phyloP scores from a whole-genome alignment of 2,329 filamentous ascomycete genomes.

The Orbilia oligospora region DNA sequence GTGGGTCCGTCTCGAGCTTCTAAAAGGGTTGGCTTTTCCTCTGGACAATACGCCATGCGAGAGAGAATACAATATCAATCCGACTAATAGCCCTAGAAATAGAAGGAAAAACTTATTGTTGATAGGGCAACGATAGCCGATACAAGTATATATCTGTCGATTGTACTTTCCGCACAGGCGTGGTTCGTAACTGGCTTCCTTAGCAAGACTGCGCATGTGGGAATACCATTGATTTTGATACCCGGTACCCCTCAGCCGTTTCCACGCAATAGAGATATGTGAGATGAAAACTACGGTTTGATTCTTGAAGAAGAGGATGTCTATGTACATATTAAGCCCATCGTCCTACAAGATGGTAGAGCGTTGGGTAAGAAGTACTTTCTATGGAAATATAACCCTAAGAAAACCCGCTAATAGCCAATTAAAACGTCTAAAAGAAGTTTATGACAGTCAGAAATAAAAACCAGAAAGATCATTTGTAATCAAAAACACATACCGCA shows the following conservation, averaged over 20 bases:
- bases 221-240: too few species aligned
- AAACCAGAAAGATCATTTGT: constrained; percentile 29
- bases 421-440: constrained; percentile 56
- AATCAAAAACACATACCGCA: constrained; percentile 73
- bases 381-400: neutral
- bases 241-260: too few species aligned
- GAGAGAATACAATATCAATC: neutral
- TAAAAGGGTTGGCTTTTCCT: neutral
- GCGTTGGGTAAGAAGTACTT: neutral
- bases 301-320: neutral
- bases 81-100: too few species aligned
- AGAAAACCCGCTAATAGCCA: constrained; percentile 5
- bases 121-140: neutral
- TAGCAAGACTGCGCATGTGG: too few species aligned
- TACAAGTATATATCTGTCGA: neutral
- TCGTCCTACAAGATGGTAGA: neutral
- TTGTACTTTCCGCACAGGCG: neutral
- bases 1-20: neutral
- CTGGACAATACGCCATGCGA: neutral
- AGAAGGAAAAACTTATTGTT: too few species aligned
- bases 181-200: too few species aligned
- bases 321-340: constrained; percentile 5
- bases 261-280: too few species aligned
- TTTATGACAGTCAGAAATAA: constrained; percentile 30
- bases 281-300: neutral